Percentiles rank a stretch among this genome's conserved stretches.
phyloP scores from a whole-genome alignment of 2,329 filamentous ascomycete species.

The Fusarium buharicum region DNA sequence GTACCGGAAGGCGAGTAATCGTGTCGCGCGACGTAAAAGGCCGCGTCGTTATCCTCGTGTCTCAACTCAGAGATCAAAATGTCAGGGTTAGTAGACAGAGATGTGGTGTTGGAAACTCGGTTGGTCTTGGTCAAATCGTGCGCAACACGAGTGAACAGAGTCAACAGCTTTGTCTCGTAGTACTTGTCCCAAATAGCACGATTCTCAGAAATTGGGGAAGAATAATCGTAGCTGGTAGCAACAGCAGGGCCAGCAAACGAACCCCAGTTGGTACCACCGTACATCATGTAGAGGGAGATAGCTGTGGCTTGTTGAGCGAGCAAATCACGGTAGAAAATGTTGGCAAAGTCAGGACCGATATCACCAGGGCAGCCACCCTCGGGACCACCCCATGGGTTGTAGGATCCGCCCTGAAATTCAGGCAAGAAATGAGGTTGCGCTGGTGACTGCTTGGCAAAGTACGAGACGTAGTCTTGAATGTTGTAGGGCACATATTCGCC shows the following conservation, averaged over 20 bases:
- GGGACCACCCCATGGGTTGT: conserved; percentile 71
- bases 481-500: conserved; percentile 66
- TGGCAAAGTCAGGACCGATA: conserved; percentile 68
- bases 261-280: conserved; percentile 73
- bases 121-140: conserved; percentile 67
- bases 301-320: conserved; percentile 69
- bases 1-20: conserved; percentile 62
- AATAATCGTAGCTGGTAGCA: conserved; percentile 72
- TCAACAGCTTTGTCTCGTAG: conserved; percentile 70
- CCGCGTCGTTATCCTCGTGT: conserved; percentile 66
- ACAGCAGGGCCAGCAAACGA: conserved; percentile 66
- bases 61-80: conserved; percentile 66
- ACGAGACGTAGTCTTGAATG: conserved; percentile 45
- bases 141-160: conserved; percentile 68
- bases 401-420: conserved; percentile 50
- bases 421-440: conserved; percentile 43
- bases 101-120: conserved; percentile 50
- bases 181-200: conserved; percentile 68
- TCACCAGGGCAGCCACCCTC: conserved; percentile 64
- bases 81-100: conserved; percentile 57
- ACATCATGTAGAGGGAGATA: conserved; percentile 72
- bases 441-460: conserved; percentile 44
- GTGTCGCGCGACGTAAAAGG: conserved; percentile 70
- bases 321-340: conserved; percentile 71
- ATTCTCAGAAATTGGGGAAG: conserved; percentile 68